Conservation (phyloP, 768 basidiomycete genomes). For the Lactarius quietus region DNA sequence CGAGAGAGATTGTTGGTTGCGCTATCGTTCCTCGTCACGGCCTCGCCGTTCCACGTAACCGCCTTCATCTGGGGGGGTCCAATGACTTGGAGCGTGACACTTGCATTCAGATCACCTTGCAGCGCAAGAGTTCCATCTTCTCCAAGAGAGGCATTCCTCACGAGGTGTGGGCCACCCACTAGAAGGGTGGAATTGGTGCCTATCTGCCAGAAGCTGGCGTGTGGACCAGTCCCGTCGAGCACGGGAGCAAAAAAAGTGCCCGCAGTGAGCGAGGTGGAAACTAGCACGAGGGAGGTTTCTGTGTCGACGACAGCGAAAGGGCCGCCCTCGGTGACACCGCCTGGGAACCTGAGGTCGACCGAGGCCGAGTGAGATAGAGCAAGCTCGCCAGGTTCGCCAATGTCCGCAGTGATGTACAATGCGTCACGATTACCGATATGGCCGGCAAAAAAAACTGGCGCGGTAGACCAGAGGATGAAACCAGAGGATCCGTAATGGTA, state of each 20-base stretch:
- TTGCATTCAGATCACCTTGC: conserved; percentile 63
- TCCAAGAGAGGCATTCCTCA: conserved; percentile 39
- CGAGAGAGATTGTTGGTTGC: conserved; percentile 31
- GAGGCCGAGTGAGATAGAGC: conserved; percentile 27
- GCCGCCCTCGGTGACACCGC: conserved; percentile 47
- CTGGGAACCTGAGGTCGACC: conserved; percentile 44
- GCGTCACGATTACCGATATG: conserved; percentile 41
- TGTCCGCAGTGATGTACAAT: conserved; percentile 40
- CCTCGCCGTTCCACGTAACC: conserved; percentile 71
- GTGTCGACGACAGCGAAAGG: conserved; percentile 66
- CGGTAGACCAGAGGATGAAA: conserved; percentile 64
- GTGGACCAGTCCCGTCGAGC: conserved; percentile 41
- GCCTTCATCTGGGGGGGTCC: conserved; percentile 49
- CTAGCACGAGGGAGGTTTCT: conserved; percentile 62
- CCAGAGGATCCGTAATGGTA: conserved; percentile 63
- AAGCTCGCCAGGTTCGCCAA: conserved; percentile 35
- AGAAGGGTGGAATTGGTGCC: conserved; percentile 70
- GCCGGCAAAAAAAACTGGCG: conserved; percentile 65
- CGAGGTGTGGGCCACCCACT: conserved; percentile 45
- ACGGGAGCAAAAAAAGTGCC: conserved; percentile 76
- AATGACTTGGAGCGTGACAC: conserved; percentile 57
- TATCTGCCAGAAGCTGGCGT: conserved; percentile 65
- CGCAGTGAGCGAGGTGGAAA: conserved; percentile 60
- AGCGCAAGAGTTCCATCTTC: conserved; percentile 45
- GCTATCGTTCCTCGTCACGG: conserved; percentile 38